Conservation (phyloP, 139 green algal species). For the Parachlorella kessleri region DNA sequence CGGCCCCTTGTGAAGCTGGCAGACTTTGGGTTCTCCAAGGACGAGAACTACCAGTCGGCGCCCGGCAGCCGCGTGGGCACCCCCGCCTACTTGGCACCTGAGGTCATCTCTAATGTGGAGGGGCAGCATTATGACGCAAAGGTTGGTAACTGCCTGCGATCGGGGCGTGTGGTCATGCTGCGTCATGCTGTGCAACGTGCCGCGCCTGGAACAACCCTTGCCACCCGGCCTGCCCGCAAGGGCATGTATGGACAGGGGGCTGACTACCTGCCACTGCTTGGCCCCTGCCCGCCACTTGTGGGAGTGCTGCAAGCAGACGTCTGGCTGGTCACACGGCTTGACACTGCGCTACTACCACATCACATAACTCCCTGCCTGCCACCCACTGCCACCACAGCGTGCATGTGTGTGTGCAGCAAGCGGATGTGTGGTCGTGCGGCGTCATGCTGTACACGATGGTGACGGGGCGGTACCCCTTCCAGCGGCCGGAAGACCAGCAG, state of each 20-base stretch:
- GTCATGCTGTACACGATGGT: constrained; percentile 85
- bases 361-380: too few species aligned
- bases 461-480: constrained; percentile 68
- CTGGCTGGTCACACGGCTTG: too few species aligned
- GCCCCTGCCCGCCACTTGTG: neutral
- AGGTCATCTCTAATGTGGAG: constrained; percentile 6
- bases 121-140: neutral
- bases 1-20: too few species aligned
- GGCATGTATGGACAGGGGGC: too few species aligned
- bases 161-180: too few species aligned
- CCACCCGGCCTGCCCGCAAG: too few species aligned
- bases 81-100: neutral
- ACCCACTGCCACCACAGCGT: too few species aligned
- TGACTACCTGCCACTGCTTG: neutral
- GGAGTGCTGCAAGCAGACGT: neutral
- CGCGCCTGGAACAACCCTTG: too few species aligned
- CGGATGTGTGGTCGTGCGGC: constrained; percentile 78
- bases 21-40: constrained; percentile 32
- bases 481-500: neutral
- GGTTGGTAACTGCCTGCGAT: too few species aligned
- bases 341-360: too few species aligned
- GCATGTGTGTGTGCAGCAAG: too few species aligned
- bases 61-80: constrained; percentile 23
- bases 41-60: constrained; percentile 8
- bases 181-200: too few species aligned